Conservation (phyloP, 139 green algal genomes). For the Zygnema circumcarinatum region DNA sequence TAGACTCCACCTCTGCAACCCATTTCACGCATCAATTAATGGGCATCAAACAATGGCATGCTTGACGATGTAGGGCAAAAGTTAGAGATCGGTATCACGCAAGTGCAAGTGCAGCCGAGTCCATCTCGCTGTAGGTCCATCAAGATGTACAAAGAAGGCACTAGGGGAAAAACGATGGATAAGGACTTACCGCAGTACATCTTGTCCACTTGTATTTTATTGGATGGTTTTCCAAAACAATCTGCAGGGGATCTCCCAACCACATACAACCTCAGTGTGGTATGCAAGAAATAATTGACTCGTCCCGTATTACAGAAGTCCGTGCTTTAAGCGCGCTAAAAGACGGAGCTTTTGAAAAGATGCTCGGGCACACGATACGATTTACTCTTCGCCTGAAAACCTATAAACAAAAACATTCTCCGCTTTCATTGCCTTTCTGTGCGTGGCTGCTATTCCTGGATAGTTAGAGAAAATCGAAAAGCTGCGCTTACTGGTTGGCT, state of each 20-base stretch:
- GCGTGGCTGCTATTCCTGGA: no score
- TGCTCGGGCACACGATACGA: no score
- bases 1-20: background rate
- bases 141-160: background rate
- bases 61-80: no score
- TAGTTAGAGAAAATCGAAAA: no score
- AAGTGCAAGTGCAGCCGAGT: no score
- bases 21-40: background rate
- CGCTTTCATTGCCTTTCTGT: no score
- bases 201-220: background rate
- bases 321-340: background rate
- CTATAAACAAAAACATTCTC: background rate
- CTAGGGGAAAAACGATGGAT: background rate
- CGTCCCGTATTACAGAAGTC: background rate
- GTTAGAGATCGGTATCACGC: no score
- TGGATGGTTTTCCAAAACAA: background rate
- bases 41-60: conserved; percentile 5
- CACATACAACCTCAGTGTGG: background rate
- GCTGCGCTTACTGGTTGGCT: background rate
- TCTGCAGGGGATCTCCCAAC: background rate
- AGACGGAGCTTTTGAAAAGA: no score
- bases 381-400: background rate
- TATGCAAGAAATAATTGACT: background rate
- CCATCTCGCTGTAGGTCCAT: no score
- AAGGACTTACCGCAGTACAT: conserved; percentile 18